Evolutionary conservation across 1,284 basidiomycete genomes (phyloP).

Genomic region (Fistulinella cinereoalba): DNA sequence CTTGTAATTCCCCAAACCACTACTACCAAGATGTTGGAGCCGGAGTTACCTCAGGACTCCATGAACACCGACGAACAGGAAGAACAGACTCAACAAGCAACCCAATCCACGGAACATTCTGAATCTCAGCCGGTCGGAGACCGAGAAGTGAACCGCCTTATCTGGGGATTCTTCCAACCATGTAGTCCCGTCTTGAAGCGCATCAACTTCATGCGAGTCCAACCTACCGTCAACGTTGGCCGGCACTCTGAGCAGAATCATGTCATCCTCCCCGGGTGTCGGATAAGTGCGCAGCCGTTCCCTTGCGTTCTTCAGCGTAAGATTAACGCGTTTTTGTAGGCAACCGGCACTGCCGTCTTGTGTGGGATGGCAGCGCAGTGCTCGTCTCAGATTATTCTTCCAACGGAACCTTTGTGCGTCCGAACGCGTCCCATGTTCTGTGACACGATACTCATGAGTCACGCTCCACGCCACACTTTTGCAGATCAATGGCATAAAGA

Average conservation of each 20-base stretch:
- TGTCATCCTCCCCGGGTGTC: constrained; percentile 59
- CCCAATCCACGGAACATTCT: constrained; percentile 45
- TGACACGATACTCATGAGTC: constrained; percentile 7
- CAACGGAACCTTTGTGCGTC: constrained; percentile 83
- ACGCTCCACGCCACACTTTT: neutral
- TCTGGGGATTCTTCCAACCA: constrained; percentile 70
- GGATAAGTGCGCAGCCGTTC: constrained; percentile 62
- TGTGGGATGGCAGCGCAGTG: constrained; percentile 68
- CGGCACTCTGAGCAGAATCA: constrained; percentile 52
- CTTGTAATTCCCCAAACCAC: too few relatives aligned
- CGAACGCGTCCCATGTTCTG: constrained; percentile 3
- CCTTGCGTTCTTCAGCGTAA: constrained; percentile 11
- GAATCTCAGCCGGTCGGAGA: constrained; percentile 25
- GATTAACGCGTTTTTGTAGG: constrained; percentile 42
- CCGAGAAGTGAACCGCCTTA: constrained; percentile 42
- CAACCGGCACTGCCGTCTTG: constrained; percentile 61
- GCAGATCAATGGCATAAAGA: constrained; percentile 69
- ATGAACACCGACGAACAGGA: constrained; percentile 31
- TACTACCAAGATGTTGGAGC: too few relatives aligned
- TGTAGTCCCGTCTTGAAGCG: constrained; percentile 48
- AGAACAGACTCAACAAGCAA: constrained; percentile 50
- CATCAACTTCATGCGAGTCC: constrained; percentile 57
- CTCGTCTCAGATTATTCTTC: constrained; percentile 71
- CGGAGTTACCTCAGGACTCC: constrained; percentile 14
- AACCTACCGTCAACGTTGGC: constrained; percentile 51